These are phyloP conservation scores for Talaromyces thailandensis DNA, from an alignment of 495 filamentous ascomycete species.

Conservation along the genomic window DNA sequence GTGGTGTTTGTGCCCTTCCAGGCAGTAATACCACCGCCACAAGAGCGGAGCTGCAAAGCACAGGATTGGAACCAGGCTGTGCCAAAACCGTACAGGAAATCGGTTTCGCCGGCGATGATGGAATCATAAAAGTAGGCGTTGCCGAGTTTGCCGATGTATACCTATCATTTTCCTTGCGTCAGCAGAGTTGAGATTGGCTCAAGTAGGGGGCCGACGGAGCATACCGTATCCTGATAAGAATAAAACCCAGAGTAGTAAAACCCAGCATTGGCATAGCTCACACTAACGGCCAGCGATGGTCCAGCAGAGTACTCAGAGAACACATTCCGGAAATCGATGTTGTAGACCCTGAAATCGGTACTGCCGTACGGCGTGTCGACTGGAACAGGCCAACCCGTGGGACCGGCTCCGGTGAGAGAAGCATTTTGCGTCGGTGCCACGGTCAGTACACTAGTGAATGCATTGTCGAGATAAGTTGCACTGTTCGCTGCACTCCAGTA, in stretches of 20 bases:
- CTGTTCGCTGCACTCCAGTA: conserved; percentile 37
- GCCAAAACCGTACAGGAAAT: conserved; percentile 49
- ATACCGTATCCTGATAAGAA: conserved; percentile 50
- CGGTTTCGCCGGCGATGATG: conserved; percentile 50
- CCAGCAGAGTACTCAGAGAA: conserved; percentile 41
- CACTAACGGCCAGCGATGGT: conserved; percentile 45
- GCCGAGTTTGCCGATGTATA: conserved; percentile 53
- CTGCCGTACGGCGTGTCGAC: conserved; percentile 49
- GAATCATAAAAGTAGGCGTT: conserved; percentile 48
- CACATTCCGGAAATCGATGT: conserved; percentile 51
- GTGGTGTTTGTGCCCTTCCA: conserved; percentile 61
- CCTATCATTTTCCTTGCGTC: conserved; percentile 14
- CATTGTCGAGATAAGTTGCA: conserved; percentile 40
- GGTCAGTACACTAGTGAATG: conserved; percentile 44
- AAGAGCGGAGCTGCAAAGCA: conserved; percentile 37
- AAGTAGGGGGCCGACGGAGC: not conserved
- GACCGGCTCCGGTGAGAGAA: conserved; percentile 44
- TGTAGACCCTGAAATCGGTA: conserved; percentile 48
- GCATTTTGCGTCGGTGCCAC: conserved; percentile 49
- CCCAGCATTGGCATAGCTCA: conserved; percentile 47
- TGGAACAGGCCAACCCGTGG: conserved; percentile 47
- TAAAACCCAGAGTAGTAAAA: conserved; percentile 52
- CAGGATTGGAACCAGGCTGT: conserved; percentile 39
- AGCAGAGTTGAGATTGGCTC: not conserved
- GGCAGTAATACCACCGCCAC: conserved; percentile 55